These are phyloP conservation scores for Gossypium anomalum DNA, from an alignment of 345 rosid species.

Conservation along the genomic window DNA sequence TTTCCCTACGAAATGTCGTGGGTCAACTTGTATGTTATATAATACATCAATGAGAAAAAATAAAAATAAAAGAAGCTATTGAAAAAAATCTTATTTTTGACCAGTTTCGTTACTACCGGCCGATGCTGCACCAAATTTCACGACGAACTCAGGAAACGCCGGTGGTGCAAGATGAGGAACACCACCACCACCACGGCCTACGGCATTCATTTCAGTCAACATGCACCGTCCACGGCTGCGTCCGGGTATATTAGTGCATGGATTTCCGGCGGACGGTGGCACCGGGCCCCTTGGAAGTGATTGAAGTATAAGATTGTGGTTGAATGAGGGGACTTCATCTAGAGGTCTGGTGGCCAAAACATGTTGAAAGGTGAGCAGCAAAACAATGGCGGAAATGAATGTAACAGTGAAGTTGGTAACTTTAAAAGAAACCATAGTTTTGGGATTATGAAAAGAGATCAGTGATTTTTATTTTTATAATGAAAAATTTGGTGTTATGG, in stretches of 20 bases:
- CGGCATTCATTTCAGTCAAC: conserved; percentile 24
- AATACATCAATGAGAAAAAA: background rate
- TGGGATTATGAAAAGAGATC: background rate
- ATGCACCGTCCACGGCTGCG: conserved; percentile 27
- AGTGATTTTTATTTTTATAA: background rate
- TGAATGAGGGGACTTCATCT: background rate
- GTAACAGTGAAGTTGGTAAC: background rate
- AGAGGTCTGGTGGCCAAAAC: conserved; percentile 31
- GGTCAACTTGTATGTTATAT: background rate
- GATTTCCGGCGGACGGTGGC: conserved; percentile 25
- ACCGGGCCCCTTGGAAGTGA: conserved; percentile 37
- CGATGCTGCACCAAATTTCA: background rate
- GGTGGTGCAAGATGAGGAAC: background rate
- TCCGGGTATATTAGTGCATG: conserved; percentile 40
- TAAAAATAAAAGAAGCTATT: background rate
- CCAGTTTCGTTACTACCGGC: background rate
- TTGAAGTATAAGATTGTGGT: conserved; percentile 18
- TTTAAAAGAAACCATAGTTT: background rate
- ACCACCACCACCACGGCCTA: background rate
- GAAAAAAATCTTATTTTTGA: conserved; percentile 2
- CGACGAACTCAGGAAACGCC: conserved; percentile 13
- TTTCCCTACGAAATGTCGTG: background rate
- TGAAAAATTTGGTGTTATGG: background rate
- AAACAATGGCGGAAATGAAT: background rate
- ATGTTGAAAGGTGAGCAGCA: conserved; percentile 7